Percentiles rank a stretch among this genome's conserved stretches.
These are phyloP conservation scores for Hypoxylon intermedium DNA, from an alignment of 495 filamentous ascomycete genomes.

Conservation along the genomic window DNA sequence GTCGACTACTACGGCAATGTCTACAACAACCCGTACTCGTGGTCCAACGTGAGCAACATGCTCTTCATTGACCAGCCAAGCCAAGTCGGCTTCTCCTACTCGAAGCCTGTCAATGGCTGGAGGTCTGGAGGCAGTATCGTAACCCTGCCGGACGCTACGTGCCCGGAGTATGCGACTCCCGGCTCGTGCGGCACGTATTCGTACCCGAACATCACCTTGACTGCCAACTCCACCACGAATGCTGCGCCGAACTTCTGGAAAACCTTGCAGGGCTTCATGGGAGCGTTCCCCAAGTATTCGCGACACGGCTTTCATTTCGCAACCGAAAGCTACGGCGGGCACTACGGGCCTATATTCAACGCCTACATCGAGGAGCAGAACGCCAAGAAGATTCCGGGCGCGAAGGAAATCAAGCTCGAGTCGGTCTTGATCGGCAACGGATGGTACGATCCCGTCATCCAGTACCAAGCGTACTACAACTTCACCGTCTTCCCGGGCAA, in stretches of 20 bases:
- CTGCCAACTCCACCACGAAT: conserved; percentile 59
- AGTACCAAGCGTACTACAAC: conserved; percentile 71
- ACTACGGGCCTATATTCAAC: conserved; percentile 70
- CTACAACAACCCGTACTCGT: conserved; percentile 64
- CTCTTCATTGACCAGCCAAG: conserved; percentile 68
- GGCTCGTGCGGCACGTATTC: conserved; percentile 63
- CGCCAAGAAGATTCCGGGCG: conserved; percentile 55
- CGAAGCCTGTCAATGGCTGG: conserved; percentile 60
- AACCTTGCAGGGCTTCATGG: conserved; percentile 68
- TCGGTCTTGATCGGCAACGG: conserved; percentile 60
- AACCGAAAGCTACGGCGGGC: conserved; percentile 69
- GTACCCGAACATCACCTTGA: conserved; percentile 56
- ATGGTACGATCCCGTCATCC: conserved; percentile 63
- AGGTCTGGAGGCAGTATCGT: conserved; percentile 41
- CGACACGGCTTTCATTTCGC: conserved; percentile 64
- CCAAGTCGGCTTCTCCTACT: conserved; percentile 67
- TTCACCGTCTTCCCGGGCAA: conserved; percentile 63
- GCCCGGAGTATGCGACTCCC: conserved; percentile 59
- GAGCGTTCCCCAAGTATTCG: conserved; percentile 67
- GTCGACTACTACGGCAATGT: conserved; percentile 58
- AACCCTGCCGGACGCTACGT: conserved; percentile 54
- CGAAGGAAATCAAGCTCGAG: conserved; percentile 61
- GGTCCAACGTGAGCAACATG: conserved; percentile 66
- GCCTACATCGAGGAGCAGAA: conserved; percentile 74
- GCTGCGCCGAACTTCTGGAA: conserved; percentile 67